Percentiles rank a stretch among this genome's conserved stretches.
These are phyloP conservation scores for Nissolia schottii DNA, from an alignment of 306 rosid species.

Conservation along the genomic window DNA sequence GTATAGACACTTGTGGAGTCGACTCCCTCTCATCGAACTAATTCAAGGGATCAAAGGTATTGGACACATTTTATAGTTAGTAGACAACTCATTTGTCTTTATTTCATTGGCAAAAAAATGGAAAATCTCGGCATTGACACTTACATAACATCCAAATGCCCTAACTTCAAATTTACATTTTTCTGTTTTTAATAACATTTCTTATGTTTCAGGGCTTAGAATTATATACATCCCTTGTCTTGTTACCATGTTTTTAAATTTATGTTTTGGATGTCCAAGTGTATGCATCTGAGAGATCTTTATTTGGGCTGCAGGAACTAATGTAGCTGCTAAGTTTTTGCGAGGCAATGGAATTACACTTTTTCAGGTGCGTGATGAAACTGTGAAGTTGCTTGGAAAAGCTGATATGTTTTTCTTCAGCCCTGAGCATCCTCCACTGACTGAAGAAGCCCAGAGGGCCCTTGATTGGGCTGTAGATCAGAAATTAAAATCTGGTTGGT, in stretches of 20 bases:
- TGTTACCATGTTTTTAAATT: not conserved
- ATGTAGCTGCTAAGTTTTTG: constrained; percentile 54
- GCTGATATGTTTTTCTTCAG: constrained; percentile 35
- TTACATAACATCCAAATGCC: not conserved
- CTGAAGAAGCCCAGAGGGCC: constrained; percentile 64
- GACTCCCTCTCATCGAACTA: not conserved
- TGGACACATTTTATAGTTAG: too few species aligned
- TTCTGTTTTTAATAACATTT: not conserved
- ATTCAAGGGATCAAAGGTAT: not conserved
- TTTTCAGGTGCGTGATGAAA: constrained; percentile 60
- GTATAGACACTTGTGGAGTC: not conserved
- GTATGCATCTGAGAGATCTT: constrained; percentile 11
- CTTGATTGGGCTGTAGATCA: constrained; percentile 75
- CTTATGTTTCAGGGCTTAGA: not conserved
- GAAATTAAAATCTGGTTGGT: constrained; percentile 55
- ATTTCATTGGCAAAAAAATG: not conserved
- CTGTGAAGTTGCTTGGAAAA: constrained; percentile 51
- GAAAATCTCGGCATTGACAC: not conserved
- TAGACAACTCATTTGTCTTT: not conserved
- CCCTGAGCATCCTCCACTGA: constrained; percentile 63
- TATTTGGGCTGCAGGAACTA: constrained; percentile 49
- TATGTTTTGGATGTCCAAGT: constrained; percentile 12
- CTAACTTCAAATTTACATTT: not conserved
- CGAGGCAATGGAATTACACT: constrained; percentile 59
- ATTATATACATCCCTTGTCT: not conserved